Evolutionary conservation across 2,329 filamentous ascomycete species (phyloP).

Genomic region (Botrytis pseudocinerea): DNA sequence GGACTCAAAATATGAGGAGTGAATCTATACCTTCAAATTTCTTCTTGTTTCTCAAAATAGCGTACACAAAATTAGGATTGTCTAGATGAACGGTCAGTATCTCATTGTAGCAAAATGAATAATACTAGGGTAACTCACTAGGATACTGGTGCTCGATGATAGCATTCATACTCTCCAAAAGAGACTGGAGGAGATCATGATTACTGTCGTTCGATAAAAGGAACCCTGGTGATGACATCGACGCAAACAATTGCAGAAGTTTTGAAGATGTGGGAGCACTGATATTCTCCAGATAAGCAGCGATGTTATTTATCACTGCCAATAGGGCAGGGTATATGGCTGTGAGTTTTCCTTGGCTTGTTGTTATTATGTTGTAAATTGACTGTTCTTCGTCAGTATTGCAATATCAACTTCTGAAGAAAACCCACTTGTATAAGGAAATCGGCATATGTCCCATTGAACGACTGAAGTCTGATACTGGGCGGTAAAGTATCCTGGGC

Average conservation of each 20-base stretch:
- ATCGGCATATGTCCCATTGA: conserved; percentile 88
- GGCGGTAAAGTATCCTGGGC: conserved; percentile 83
- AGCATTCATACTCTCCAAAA: conserved; percentile 86
- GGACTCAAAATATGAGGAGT: conserved; percentile 7
- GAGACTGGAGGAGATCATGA: conserved; percentile 73
- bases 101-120: background rate
- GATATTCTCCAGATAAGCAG: conserved; percentile 78
- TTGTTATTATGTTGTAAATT: conserved; percentile 87
- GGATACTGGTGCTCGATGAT: conserved; percentile 86
- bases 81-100: conserved; percentile 43
- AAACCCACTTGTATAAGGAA: conserved; percentile 82
- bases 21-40: conserved; percentile 63
- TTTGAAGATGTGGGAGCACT: conserved; percentile 75
- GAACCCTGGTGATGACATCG: conserved; percentile 92
- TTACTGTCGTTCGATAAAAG: conserved; percentile 91
- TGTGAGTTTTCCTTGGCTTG: conserved; percentile 84
- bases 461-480: conserved; percentile 78
- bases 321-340: conserved; percentile 90
- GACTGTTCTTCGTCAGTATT: conserved; percentile 56
- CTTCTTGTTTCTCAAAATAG: conserved; percentile 76
- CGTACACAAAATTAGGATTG: conserved; percentile 79
- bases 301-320: conserved; percentile 90
- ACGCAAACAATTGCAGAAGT: conserved; percentile 82
- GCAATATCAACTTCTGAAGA: background rate
- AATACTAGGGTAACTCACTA: conserved; percentile 52